Evolutionary conservation across 139 green algal genomes (phyloP).

Genomic region (Zygnema circumcarinatum): DNA sequence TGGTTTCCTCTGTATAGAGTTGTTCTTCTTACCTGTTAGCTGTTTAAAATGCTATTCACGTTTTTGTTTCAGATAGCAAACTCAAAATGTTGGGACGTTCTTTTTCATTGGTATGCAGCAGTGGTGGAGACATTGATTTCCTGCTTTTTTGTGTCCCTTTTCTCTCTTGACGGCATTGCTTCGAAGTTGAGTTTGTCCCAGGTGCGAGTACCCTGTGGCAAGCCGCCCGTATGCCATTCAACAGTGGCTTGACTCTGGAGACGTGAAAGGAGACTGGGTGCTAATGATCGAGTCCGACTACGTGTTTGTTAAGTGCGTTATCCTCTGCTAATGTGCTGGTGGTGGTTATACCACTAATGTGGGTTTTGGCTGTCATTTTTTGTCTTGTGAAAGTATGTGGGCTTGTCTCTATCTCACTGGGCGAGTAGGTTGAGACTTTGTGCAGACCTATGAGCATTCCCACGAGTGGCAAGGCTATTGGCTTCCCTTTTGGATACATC

Average conservation of each 20-base stretch:
- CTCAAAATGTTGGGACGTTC: too few species aligned
- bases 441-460: slow-evolving; percentile 42
- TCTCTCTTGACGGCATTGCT: background rate
- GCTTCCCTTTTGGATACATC: slow-evolving; percentile 52
- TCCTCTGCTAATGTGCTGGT: too few species aligned
- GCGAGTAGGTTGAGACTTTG: background rate
- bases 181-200: background rate
- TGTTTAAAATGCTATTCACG: too few species aligned
- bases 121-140: too few species aligned
- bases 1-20: too few species aligned
- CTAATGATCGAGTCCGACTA: slow-evolving; percentile 62
- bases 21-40: too few species aligned
- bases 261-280: slow-evolving; percentile 52
- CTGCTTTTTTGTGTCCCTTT: too few species aligned
- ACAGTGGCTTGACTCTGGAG: slow-evolving; percentile 58
- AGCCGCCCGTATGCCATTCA: slow-evolving; percentile 57
- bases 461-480: slow-evolving; percentile 18
- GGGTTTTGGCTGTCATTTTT: too few species aligned
- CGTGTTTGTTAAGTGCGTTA: slow-evolving; percentile 59
- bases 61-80: too few species aligned
- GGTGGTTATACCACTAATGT: slow-evolving; percentile 2
- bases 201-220: slow-evolving; percentile 59
- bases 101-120: too few species aligned
- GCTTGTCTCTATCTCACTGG: background rate
- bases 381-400: too few species aligned